Evolutionary conservation across 83 land plant species (phyloP), one percentile per base, ranked within the genome.

Genomic region (Larix sibirica): DNA sequence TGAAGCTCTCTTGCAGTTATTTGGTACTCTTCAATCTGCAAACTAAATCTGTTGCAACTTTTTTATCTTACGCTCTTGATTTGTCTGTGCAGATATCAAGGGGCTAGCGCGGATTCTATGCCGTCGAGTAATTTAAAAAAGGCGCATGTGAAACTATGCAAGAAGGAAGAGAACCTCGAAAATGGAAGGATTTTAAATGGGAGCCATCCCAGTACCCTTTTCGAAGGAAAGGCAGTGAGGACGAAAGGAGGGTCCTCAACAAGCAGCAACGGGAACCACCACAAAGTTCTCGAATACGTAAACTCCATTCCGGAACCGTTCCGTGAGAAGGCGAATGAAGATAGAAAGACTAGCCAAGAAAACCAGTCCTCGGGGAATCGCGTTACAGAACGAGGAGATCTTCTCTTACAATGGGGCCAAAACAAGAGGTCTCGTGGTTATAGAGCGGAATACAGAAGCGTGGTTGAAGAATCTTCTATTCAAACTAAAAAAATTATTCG

Each of bases 401-500:
- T 74, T 6, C 78, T 86, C 24, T 70, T 83, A 28, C 84, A 86
- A 62, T 86, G 88, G 88, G 88, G 88, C 6, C 88, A 86, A 33
- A 86, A 83, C 82, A 86, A 86, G 82, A 69, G 88, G 74, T 83
- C 88, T 4, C 82, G 88, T 4, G 74, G 85, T 8, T 71, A 81
- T 28, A 23, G 88, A 28, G 70, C 85, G n/a, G 87, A 85, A 16
- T 20, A 44, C 56, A 73, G 84, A 26, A 50, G 42, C 14, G 61
- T 69, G 24, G 84, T 77, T 3, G 87, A 86, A 1, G 82, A 82
- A 6, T 10, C 86, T 17, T 26, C 81, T 21, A 8, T 50, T 36
- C 38, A 68, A 24, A 24, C 77, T 28, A 79, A 74, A 65, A 81
- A 80, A 71, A 65, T 23, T 26, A 50, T 75, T 54, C 83, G 67